Evolutionary conservation across 768 basidiomycete genomes (phyloP), one percentile per base, ranked within the genome.

Genomic region (Boletellus ananiceps): DNA sequence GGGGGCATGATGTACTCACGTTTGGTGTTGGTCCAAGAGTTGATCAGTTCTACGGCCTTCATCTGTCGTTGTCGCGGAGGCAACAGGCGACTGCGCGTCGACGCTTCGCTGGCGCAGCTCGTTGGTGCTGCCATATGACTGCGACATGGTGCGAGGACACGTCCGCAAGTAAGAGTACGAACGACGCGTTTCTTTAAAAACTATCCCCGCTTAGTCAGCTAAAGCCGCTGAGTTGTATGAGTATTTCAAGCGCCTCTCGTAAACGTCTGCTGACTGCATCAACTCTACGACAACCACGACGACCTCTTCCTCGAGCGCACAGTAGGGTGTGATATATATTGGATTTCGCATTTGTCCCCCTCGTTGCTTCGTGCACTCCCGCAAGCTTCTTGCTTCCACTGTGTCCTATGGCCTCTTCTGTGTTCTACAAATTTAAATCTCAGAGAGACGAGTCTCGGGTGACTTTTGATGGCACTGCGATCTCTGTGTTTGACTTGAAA

Each of bases 401-500:
- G 52, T 56, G 45, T 27, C 27, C 47, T 54, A 87, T 87, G 90
- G 82, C 89, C 62, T 95, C 93, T 64, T 93, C 91, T 72, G 92
- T 97, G 67, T 96, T 93, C 74, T 97, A 95, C 84, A 88, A 87
- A 74, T 99, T 96, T 85, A 90, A 84, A 69, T 93, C 93, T 58
- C 86, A 91, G 68, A 90, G 80, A 74, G 85, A 89, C 74, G 95
- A 98, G 71, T 93, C 93, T 50, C 78, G 93, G 66, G 84, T 99
- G 69, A 86, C 91, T 46, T 97, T 99, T 76, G 95, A 99, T 67
- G 96, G 96, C 63, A 97, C 95, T 58, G 92, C 93, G 55, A 98
- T 99, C 65, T 93, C 93, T 64, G 93, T 98, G 60, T 98, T 97
- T 77, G 96, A 99, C 72, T 77, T 99, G 71, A 99, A 99, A 75